Evolutionary conservation across 2,329 filamentous ascomycete genomes (phyloP).

Genomic region (Cercospora sp.): DNA sequence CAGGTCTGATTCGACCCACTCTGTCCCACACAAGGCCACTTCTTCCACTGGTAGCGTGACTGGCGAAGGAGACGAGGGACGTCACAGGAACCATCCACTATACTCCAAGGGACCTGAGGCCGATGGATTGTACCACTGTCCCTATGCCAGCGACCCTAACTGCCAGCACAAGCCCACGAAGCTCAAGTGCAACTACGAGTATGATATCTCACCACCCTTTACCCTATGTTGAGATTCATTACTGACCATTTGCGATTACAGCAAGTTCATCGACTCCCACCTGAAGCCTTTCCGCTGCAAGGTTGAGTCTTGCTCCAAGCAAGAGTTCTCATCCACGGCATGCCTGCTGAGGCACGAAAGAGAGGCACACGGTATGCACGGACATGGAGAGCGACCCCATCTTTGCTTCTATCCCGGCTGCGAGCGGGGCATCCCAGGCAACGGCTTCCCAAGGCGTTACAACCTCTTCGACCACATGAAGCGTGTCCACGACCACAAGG

Average conservation of each 20-base stretch:
- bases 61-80: conserved; percentile 37
- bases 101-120: conserved; percentile 66
- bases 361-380: conserved; percentile 93
- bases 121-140: conserved; percentile 92
- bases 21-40: conserved; percentile 13
- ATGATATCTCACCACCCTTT: conserved; percentile 47
- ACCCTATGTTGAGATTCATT: conserved; percentile 7
- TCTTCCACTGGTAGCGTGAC: conserved; percentile 19
- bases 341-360: conserved; percentile 93
- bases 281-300: conserved; percentile 96
- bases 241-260: conserved; percentile 44
- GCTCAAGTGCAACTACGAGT: conserved; percentile 99
- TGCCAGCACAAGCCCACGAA: conserved; percentile 93
- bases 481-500: conserved; percentile 72
- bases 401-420: conserved; percentile 86
- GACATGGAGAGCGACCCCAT: conserved; percentile 89
- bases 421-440: conserved; percentile 75
- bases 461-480: conserved; percentile 97
- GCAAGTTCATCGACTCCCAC: conserved; percentile 97
- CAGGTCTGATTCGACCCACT: conserved; percentile 6
- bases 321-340: conserved; percentile 91
- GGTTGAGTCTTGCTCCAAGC: conserved; percentile 75
- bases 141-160: conserved; percentile 65
- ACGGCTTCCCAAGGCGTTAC: conserved; percentile 93
- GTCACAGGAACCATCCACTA: conserved; percentile 58